Percentiles rank a stretch among this genome's conserved stretches.
Evolutionary conservation across 176 grass and related monocot genomes (phyloP).

Genomic region (Avena eriantha): DNA sequence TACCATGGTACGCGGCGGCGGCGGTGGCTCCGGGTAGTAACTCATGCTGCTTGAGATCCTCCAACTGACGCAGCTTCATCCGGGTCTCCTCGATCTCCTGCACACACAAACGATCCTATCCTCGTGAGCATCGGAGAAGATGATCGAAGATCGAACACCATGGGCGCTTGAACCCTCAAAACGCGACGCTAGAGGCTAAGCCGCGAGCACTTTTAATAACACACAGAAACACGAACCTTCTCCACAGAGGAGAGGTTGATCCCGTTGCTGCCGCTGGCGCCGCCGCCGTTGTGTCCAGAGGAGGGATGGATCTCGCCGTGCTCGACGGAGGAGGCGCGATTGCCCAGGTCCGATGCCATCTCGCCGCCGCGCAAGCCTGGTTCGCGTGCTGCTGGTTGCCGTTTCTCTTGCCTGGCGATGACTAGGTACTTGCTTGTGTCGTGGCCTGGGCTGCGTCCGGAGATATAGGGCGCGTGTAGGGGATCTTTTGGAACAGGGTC

Average conservation of each 20-base stretch:
- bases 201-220: neutral
- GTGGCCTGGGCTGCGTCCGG: neutral
- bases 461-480: neutral
- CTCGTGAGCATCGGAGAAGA: neutral
- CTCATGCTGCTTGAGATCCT: constrained; percentile 38
- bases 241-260: constrained; percentile 23
- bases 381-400: constrained; percentile 9
- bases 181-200: constrained; percentile 16
- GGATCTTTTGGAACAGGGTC: too few relatives aligned
- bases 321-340: neutral
- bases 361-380: constrained; percentile 28
- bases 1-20: constrained; percentile 35
- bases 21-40: constrained; percentile 13
- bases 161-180: constrained; percentile 2
- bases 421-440: neutral
- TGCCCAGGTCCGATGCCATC: constrained; percentile 11
- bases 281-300: constrained; percentile 2
- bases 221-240: constrained; percentile 16
- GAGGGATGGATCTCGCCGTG: constrained; percentile 1
- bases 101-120: constrained; percentile 31
- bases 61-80: constrained; percentile 42
- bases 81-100: constrained; percentile 48
- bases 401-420: constrained; percentile 6
- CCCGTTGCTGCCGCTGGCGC: neutral
- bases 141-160: neutral